A percentile compares a stretch with the other conserved stretches of the same genome.
Evolutionary conservation across 495 filamentous ascomycete species (phyloP).

Genomic region (Xylaria curta): DNA sequence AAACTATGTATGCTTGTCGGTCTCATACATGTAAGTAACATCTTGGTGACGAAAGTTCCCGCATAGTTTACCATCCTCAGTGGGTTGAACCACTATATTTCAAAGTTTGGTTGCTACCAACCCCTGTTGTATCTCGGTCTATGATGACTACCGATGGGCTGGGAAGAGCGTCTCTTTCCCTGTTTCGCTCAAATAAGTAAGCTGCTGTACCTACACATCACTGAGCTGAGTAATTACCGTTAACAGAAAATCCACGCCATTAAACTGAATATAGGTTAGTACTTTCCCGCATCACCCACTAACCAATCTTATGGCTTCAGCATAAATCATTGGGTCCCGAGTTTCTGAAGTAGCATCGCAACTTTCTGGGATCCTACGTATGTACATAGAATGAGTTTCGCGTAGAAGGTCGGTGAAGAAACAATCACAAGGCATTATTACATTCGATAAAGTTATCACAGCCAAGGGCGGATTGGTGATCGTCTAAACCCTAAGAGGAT

Average conservation of each 20-base stretch:
- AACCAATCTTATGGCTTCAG: not conserved
- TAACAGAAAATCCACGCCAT: not conserved
- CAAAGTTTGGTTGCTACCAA: not conserved
- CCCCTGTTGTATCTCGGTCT: not conserved
- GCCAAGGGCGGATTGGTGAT: not conserved
- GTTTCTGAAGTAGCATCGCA: not conserved
- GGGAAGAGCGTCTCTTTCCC: not conserved
- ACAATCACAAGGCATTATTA: not conserved
- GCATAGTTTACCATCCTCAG: not conserved
- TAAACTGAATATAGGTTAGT: conserved; percentile 1
- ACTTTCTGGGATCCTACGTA: not conserved
- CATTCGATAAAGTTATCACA: not conserved
- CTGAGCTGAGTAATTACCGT: not conserved
- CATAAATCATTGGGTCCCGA: not conserved
- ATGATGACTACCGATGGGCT: not conserved
- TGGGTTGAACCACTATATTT: not conserved
- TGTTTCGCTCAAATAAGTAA: not conserved
- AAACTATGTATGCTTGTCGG: not conserved
- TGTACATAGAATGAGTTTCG: not conserved
- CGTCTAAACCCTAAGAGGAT: conserved; percentile 11
- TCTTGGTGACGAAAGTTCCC: not conserved
- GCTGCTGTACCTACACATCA: not conserved
- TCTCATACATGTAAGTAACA: not conserved
- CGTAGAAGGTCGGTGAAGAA: not conserved
- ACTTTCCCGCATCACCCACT: not conserved